phyloP scores from a whole-genome alignment of 2,329 filamentous ascomycete genomes.

The Colletotrichum agaves region DNA sequence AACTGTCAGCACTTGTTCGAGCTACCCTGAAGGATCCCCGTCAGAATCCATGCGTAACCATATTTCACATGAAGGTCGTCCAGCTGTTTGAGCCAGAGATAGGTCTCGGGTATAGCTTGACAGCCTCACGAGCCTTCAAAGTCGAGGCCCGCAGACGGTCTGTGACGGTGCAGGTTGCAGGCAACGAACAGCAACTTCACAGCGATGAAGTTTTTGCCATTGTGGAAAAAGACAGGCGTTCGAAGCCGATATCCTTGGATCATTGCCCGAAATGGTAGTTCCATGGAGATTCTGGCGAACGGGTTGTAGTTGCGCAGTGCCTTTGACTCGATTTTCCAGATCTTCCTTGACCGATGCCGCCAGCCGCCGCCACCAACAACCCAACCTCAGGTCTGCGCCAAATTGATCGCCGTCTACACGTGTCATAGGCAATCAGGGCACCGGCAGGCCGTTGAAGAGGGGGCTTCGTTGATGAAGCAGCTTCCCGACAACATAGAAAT shows the following conservation, averaged over 20 bases:
- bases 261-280: constrained; percentile 19
- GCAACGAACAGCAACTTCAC: neutral
- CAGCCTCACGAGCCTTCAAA: neutral
- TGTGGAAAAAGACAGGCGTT: neutral
- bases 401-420: constrained; percentile 14
- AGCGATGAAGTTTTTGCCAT: constrained; percentile 8
- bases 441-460: neutral
- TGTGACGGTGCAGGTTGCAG: constrained; percentile 11
- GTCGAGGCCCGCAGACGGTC: constrained; percentile 1
- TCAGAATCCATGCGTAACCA: neutral
- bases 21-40: neutral
- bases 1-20: constrained; percentile 2
- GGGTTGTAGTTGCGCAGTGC: constrained; percentile 33
- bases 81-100: neutral
- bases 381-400: constrained; percentile 11
- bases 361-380: constrained; percentile 13
- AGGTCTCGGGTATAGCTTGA: neutral
- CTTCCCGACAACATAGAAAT: constrained; percentile 20
- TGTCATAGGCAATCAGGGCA: neutral
- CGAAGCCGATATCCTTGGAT: neutral
- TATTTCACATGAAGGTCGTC: constrained; percentile 3
- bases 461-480: constrained; percentile 16
- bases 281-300: constrained; percentile 27
- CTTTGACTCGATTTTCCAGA: constrained; percentile 10
- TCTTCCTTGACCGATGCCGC: neutral